These are phyloP conservation scores for Xanthoconium separans DNA, from an alignment of 1,284 basidiomycete species.

Conservation along the genomic window DNA sequence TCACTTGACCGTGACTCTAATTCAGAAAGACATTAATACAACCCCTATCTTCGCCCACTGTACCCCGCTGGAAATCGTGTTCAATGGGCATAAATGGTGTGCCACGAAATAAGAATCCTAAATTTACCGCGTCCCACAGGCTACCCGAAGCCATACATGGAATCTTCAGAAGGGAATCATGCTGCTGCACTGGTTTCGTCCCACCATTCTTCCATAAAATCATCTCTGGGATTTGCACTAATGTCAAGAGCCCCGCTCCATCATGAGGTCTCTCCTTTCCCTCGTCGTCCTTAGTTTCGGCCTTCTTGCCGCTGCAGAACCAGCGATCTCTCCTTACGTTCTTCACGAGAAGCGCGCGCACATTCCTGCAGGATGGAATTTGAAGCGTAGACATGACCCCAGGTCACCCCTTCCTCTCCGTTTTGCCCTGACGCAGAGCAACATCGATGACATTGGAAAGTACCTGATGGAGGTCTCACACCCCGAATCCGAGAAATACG, in stretches of 20 bases:
- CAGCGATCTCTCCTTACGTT: conserved; percentile 12
- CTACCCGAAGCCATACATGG: background rate
- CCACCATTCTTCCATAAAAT: conserved; percentile 18
- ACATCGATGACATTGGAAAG: conserved; percentile 37
- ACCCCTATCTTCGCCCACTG: too few species aligned
- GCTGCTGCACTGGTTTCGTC: conserved; percentile 6
- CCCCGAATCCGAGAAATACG: conserved; percentile 42
- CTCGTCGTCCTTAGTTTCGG: conserved; percentile 19
- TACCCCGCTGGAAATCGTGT: too few species aligned
- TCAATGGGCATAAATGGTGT: background rate
- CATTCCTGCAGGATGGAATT: conserved; percentile 35
- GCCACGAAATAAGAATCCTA: background rate
- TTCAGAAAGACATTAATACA: too few species aligned
- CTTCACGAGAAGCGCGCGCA: conserved; percentile 35
- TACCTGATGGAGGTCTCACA: conserved; percentile 43
- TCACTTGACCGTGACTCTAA: background rate
- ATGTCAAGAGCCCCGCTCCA: background rate
- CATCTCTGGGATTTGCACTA: background rate
- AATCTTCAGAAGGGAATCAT: conserved; percentile 11
- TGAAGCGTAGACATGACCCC: conserved; percentile 27
- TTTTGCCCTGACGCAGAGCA: conserved; percentile 41
- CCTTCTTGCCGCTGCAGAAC: conserved; percentile 12
- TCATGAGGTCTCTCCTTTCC: conserved; percentile 17
- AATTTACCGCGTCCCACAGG: conserved; percentile 10
- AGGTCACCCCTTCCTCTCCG: conserved; percentile 34